These are phyloP conservation scores for Epichloe elymi DNA, from an alignment of 2,329 filamentous ascomycete genomes.

Conservation along the genomic window DNA sequence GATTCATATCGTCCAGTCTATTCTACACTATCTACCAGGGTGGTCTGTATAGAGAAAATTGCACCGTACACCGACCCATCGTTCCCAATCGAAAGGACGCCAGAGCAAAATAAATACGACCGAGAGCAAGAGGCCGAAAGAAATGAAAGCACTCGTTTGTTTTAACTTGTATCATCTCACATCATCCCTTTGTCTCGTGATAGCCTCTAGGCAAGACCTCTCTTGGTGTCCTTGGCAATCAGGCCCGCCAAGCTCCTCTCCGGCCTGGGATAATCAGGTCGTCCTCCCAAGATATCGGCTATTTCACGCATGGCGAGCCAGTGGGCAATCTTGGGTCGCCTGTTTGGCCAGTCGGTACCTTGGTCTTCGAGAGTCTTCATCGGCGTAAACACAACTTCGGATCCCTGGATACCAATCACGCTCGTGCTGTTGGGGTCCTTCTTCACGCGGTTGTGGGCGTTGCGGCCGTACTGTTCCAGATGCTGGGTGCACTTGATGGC, in stretches of 20 bases:
- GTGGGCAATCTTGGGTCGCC: conserved; percentile 71
- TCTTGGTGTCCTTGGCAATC: conserved; percentile 47
- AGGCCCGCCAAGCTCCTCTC: conserved; percentile 37
- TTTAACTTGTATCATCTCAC: background rate
- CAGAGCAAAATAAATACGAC: background rate
- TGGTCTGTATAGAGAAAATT: too few relatives aligned
- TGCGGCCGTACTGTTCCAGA: conserved; percentile 62
- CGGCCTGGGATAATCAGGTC: conserved; percentile 40
- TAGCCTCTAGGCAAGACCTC: conserved; percentile 25
- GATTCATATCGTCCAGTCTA: too few relatives aligned
- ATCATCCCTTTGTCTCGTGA: background rate
- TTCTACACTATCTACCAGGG: too few relatives aligned
- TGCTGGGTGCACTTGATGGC: conserved; percentile 92
- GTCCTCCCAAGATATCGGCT: conserved; percentile 73
- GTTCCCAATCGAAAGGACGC: background rate
- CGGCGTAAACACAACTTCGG: conserved; percentile 73
- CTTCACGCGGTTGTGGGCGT: conserved; percentile 52
- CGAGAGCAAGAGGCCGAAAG: background rate
- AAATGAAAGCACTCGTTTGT: background rate
- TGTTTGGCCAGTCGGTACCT: conserved; percentile 87
- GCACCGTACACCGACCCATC: background rate
- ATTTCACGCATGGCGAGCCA: conserved; percentile 72
- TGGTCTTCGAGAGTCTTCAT: conserved; percentile 70
- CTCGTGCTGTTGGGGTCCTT: conserved; percentile 59
- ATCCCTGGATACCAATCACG: conserved; percentile 88